Percentiles rank a stretch among this genome's conserved stretches.
Evolutionary conservation across 139 green algal species (phyloP).

Genomic region (Volvox africanus): DNA sequence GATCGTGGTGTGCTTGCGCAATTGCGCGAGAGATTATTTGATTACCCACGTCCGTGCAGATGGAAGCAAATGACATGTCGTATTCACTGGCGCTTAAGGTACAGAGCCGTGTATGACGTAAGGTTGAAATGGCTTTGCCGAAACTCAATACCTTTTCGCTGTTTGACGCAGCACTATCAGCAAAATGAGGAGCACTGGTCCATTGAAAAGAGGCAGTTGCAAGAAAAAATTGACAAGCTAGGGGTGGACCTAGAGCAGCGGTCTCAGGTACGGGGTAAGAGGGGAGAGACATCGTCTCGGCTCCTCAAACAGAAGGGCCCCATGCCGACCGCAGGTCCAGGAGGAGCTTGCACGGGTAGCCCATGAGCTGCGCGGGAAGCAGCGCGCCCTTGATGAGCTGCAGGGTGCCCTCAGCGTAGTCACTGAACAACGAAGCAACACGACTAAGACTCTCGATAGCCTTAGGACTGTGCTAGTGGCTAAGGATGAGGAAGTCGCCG

Average conservation of each 20-base stretch:
- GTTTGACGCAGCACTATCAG: slow-evolving; percentile 14
- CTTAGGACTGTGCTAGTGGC: slow-evolving; percentile 12
- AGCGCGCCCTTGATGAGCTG: slow-evolving; percentile 41
- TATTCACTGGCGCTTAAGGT: slow-evolving; percentile 17
- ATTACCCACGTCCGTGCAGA: neutral
- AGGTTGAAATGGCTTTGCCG: neutral
- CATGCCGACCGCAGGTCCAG: neutral
- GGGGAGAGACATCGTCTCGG: neutral
- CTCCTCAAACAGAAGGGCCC: no score
- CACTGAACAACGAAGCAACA: neutral
- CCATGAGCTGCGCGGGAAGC: neutral
- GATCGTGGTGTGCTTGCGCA: neutral
- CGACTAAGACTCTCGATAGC: slow-evolving; percentile 5
- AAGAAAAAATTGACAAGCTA: slow-evolving; percentile 42
- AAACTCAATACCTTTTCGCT: neutral
- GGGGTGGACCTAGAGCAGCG: slow-evolving; percentile 17
- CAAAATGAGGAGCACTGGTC: slow-evolving; percentile 40
- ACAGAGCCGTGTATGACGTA: neutral
- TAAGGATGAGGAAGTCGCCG: slow-evolving; percentile 29
- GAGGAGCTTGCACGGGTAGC: slow-evolving; percentile 5
- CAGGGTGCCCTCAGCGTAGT: neutral
- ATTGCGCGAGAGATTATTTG: no score
- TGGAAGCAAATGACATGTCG: slow-evolving; percentile 37
- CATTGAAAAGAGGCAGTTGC: slow-evolving; percentile 5
- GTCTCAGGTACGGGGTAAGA: neutral